Conservation (phyloP, 306 rosid genomes). For the Glycyrrhiza uralensis region DNA sequence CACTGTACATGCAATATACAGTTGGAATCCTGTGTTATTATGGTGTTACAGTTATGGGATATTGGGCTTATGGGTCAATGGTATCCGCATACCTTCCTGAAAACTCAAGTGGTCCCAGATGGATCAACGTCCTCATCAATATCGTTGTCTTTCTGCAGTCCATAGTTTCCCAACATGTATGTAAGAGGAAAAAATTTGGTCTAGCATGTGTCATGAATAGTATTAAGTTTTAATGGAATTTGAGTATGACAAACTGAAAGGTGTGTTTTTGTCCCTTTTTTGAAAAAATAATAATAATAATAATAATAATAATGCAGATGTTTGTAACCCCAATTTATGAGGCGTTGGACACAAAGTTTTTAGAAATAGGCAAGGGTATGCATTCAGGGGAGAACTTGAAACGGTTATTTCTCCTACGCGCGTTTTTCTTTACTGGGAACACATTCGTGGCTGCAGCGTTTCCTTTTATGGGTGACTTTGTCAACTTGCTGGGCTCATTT, state of each 20-base stretch:
- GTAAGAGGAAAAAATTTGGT: too few species aligned
- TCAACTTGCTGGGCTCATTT: conserved; percentile 53
- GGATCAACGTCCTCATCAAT: conserved; percentile 42
- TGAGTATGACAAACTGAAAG: neutral
- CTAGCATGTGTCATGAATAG: too few species aligned
- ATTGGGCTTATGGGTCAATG: conserved; percentile 61
- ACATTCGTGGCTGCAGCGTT: conserved; percentile 48
- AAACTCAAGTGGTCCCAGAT: conserved; percentile 48
- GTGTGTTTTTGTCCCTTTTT: neutral
- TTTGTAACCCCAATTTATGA: conserved; percentile 54
- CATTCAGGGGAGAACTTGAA: conserved; percentile 42
- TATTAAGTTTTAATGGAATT: neutral
- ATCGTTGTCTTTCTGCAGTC: conserved; percentile 49
- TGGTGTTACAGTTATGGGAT: conserved; percentile 40
- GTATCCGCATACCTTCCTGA: conserved; percentile 47
- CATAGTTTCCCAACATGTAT: conserved; percentile 53
- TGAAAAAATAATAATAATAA: too few species aligned
- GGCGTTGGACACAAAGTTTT: conserved; percentile 46
- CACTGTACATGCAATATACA: conserved; percentile 39
- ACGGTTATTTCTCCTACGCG: conserved; percentile 36
- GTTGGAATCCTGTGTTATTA: conserved; percentile 44
- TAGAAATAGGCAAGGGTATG: conserved; percentile 36
- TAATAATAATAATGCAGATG: conserved; percentile 34
- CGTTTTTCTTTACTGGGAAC: conserved; percentile 32
- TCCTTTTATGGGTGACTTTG: conserved; percentile 63